phyloP scores from a whole-genome alignment of 495 filamentous ascomycete genomes.

The Xanthoparmelia taractica region DNA sequence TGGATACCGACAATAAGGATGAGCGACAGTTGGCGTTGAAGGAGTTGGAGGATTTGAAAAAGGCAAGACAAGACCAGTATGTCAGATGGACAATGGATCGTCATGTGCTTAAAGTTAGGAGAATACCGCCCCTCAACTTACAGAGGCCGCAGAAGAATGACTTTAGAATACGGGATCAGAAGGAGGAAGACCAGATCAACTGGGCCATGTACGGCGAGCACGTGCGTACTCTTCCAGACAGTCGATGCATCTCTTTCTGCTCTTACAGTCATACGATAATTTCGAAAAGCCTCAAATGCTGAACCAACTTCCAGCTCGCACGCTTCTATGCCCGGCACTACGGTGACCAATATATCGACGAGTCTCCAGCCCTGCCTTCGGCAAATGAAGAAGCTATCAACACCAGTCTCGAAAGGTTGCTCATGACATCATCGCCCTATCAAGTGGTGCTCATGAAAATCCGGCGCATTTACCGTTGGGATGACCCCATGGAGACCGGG shows the following conservation, averaged over 20 bases:
- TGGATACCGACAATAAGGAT: slow-evolving; percentile 13
- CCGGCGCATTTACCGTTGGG: slow-evolving; percentile 35
- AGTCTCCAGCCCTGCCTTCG: slow-evolving; percentile 28
- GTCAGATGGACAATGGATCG: slow-evolving; percentile 35
- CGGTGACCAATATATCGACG: slow-evolving; percentile 33
- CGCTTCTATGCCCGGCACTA: slow-evolving; percentile 29
- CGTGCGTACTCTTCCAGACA: background rate
- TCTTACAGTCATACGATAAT: background rate
- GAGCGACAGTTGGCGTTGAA: slow-evolving; percentile 18
- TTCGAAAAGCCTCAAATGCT: slow-evolving; percentile 6
- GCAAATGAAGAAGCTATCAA: slow-evolving; percentile 29
- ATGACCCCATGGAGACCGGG: slow-evolving; percentile 30
- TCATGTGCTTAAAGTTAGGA: slow-evolving; percentile 32
- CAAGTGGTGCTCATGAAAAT: slow-evolving; percentile 31
- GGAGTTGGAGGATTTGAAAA: slow-evolving; percentile 27
- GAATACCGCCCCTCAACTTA: slow-evolving; percentile 21
- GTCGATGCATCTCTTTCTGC: background rate
- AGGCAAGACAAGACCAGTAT: slow-evolving; percentile 28
- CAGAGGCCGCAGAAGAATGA: slow-evolving; percentile 22
- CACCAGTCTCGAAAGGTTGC: slow-evolving; percentile 31
- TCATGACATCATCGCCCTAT: slow-evolving; percentile 34
- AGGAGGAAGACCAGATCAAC: background rate
- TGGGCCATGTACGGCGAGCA: background rate
- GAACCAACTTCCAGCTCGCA: slow-evolving; percentile 26
- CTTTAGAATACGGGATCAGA: slow-evolving; percentile 13